A percentile compares a stretch with the other conserved stretches of the same genome.
These are phyloP conservation scores for Penicillium antarcticum DNA, from an alignment of 495 filamentous ascomycete species.

Conservation along the genomic window DNA sequence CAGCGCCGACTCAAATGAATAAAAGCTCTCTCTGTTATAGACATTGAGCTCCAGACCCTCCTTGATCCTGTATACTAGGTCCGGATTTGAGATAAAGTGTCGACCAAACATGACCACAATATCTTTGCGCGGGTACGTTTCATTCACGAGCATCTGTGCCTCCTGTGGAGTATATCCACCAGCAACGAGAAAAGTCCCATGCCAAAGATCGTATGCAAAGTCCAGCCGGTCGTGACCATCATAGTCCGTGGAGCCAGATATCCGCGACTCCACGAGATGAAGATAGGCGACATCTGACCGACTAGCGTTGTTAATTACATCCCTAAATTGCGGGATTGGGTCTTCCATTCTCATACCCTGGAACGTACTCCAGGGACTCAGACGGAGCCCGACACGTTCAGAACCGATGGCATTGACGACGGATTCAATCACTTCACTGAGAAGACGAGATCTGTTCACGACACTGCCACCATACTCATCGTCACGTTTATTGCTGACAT, in stretches of 20 bases:
- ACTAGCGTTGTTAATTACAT: slow-evolving; percentile 48
- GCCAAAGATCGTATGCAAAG: slow-evolving; percentile 34
- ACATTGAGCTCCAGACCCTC: slow-evolving; percentile 32
- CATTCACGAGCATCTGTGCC: slow-evolving; percentile 45
- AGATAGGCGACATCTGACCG: slow-evolving; percentile 56
- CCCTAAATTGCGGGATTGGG: slow-evolving; percentile 56
- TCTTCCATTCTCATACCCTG: slow-evolving; percentile 65
- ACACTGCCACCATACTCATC: slow-evolving; percentile 68
- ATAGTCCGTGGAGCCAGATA: slow-evolving; percentile 35
- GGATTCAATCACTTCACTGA: slow-evolving; percentile 55
- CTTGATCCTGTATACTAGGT: slow-evolving; percentile 55
- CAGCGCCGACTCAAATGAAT: not conserved
- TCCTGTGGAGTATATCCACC: slow-evolving; percentile 50
- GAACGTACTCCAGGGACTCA: slow-evolving; percentile 59
- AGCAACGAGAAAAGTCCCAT: slow-evolving; percentile 48
- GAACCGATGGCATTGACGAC: slow-evolving; percentile 59
- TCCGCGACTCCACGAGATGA: slow-evolving; percentile 55
- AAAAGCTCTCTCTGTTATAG: slow-evolving; percentile 13
- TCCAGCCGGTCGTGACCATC: slow-evolving; percentile 43
- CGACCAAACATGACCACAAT: slow-evolving; percentile 55
- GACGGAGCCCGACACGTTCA: slow-evolving; percentile 52
- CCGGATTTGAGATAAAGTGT: slow-evolving; percentile 64
- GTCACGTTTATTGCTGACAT: slow-evolving; percentile 56
- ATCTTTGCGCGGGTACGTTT: slow-evolving; percentile 46
- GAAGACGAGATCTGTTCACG: slow-evolving; percentile 61